Evolutionary conservation across 1,284 basidiomycete genomes (phyloP), one percentile per base, ranked within the genome.

Genomic region (Rhizoctonia solani): DNA sequence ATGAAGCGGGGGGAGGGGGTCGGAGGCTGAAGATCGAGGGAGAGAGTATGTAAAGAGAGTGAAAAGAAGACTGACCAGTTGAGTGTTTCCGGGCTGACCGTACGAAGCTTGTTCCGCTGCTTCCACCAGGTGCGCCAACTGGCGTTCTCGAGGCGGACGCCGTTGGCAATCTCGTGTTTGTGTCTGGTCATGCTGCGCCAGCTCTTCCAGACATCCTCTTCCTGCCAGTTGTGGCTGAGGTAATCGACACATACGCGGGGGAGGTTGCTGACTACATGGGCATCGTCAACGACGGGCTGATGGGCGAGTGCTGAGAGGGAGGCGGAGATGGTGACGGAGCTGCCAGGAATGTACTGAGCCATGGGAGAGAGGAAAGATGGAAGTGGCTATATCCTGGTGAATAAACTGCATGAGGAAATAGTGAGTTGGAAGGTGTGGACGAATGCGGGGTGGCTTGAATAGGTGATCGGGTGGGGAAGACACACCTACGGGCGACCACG

Each of bases 61-160:
- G 53, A 53, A 69, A 30, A 37, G 37, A 72, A 69, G n/a, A 82
- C 93, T 76, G 75, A 98, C 96, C 96, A 99, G 77, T 99, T 99
- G 73, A 99, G 86, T 1, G 96, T 98, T 80, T 99, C 96, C 69
- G 96, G 96, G 47, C 88, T 91, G 76, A 99, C 87, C 0, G 96
- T 99, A 80, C 92, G 93, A 68, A 99, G 85, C 72, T 95, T 94
- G 74, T 97, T 98, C 71, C 96, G 83, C 83, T 98, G 96, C 80
- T 99, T 98, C 85, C 95, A 96, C 96, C 97, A 99, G 1, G 96
- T 98, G 50, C 97, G 82, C 96, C 96, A 99, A 73, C 89, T 92
- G 3, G 97, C 97, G 75, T 99, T 99, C 82, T 99, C 97, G 69
- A 99, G 85, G 58, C 96, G 82, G 67, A 92, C 85, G 54, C 96